phyloP scores from a whole-genome alignment of 2,329 filamentous ascomycete species.

The Curvularia sp. region DNA sequence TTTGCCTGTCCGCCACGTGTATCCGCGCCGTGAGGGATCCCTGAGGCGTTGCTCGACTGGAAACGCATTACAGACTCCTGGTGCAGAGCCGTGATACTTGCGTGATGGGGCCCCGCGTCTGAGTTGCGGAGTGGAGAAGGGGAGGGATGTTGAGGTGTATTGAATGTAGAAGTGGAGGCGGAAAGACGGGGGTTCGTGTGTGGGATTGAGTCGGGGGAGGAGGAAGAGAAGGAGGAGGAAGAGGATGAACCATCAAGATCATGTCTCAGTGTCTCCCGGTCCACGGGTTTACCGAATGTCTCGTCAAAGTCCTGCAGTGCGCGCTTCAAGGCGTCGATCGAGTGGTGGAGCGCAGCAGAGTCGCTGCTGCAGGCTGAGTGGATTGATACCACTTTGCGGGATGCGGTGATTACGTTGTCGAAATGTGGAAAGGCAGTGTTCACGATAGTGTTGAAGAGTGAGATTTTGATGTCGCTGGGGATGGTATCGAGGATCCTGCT shows the following conservation, averaged over 20 bases:
- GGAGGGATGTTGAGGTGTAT: too few relatives aligned
- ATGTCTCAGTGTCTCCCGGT: constrained; percentile 6
- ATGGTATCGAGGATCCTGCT: constrained; percentile 30
- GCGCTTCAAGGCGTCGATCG: constrained; percentile 34
- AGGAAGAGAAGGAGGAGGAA: too few relatives aligned
- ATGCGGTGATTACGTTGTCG: constrained; percentile 40
- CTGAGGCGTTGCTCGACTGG: too few relatives aligned
- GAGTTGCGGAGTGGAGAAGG: too few relatives aligned
- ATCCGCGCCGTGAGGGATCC: too few relatives aligned
- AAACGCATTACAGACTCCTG: too few relatives aligned
- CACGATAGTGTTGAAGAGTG: constrained; percentile 38
- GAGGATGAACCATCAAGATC: not conserved
- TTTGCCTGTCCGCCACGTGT: not conserved
- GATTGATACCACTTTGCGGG: constrained; percentile 43
- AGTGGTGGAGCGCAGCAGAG: constrained; percentile 34
- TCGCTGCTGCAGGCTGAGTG: constrained; percentile 37
- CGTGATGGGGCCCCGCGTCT: too few relatives aligned
- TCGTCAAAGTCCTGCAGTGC: constrained; percentile 39
- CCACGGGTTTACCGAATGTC: constrained; percentile 13
- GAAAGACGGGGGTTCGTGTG: too few relatives aligned
- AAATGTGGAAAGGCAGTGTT: constrained; percentile 40
- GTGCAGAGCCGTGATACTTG: too few relatives aligned
- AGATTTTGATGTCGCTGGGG: constrained; percentile 32
- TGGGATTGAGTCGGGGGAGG: too few relatives aligned
- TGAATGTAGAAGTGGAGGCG: too few relatives aligned